Evolutionary conservation across 495 filamentous ascomycete species (phyloP).

Genomic region (Neurospora cerealis): DNA sequence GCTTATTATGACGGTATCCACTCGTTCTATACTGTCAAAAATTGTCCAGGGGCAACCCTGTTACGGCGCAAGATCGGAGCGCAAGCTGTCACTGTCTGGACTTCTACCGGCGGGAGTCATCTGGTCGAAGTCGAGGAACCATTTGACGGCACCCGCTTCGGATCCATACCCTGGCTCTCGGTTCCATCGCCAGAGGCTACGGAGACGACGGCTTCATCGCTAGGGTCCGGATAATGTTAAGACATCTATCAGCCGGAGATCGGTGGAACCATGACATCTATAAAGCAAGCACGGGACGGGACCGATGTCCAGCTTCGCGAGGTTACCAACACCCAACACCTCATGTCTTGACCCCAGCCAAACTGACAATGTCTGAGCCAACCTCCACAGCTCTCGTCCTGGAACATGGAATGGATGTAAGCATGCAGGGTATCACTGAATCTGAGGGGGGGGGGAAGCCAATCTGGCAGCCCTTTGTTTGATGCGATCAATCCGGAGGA

Average conservation of each 20-base stretch:
- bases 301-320: background rate
- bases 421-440: background rate
- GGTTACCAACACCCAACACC: background rate
- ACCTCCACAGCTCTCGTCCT: background rate
- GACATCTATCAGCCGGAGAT: background rate
- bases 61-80: background rate
- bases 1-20: background rate
- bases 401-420: background rate
- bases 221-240: background rate
- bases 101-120: background rate
- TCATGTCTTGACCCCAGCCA: background rate
- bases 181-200: background rate
- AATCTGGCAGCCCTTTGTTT: background rate
- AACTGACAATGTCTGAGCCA: background rate
- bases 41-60: background rate
- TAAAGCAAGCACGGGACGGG: background rate
- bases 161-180: background rate
- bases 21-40: background rate
- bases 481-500: background rate
- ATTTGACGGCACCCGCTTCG: background rate
- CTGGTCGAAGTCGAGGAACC: background rate
- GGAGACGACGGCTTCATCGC: background rate
- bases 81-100: background rate
- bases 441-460: background rate
- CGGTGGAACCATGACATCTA: background rate